Conservation (phyloP, 2,329 filamentous ascomycete genomes). For the Exophiala bonariae region DNA sequence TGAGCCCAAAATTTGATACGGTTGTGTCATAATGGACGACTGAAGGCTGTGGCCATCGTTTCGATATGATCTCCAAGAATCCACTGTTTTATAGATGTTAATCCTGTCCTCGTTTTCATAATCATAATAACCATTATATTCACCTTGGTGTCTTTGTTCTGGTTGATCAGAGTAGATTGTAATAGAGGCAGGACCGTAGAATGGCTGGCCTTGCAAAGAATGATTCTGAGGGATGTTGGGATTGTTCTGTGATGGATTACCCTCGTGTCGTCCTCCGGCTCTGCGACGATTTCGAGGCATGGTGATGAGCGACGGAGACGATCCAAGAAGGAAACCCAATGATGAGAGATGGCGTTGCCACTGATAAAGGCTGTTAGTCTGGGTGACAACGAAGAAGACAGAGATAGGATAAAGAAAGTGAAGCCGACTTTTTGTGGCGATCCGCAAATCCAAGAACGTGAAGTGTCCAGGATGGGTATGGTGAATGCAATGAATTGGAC, state of each 20-base stretch:
- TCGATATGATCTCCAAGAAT: slow-evolving; percentile 27
- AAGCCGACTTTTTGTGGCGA: slow-evolving; percentile 22
- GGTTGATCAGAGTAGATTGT: background rate
- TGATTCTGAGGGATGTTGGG: background rate
- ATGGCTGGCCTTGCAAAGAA: no score
- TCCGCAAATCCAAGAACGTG: slow-evolving; percentile 10
- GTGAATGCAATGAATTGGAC: no score
- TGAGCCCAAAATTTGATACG: no score
- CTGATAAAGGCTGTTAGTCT: slow-evolving; percentile 23
- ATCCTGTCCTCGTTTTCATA: slow-evolving; percentile 12
- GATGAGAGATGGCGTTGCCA: slow-evolving; percentile 16
- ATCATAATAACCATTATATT: slow-evolving; percentile 17
- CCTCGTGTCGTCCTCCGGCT: slow-evolving; percentile 1
- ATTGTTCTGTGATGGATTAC: slow-evolving; percentile 3
- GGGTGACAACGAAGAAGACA: slow-evolving; percentile 3
- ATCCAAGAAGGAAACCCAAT: background rate
- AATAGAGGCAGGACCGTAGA: no score
- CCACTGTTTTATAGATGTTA: slow-evolving; percentile 28
- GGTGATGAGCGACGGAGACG: slow-evolving; percentile 3
- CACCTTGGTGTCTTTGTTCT: slow-evolving; percentile 20
- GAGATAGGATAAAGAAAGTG: slow-evolving; percentile 2
- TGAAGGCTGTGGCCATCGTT: slow-evolving; percentile 20
- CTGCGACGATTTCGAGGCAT: slow-evolving; percentile 1
- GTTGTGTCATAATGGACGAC: slow-evolving; percentile 6
- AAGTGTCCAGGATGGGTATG: no score